phyloP scores from a whole-genome alignment of 176 grass and related monocot genomes.

The Stipa capillata region DNA sequence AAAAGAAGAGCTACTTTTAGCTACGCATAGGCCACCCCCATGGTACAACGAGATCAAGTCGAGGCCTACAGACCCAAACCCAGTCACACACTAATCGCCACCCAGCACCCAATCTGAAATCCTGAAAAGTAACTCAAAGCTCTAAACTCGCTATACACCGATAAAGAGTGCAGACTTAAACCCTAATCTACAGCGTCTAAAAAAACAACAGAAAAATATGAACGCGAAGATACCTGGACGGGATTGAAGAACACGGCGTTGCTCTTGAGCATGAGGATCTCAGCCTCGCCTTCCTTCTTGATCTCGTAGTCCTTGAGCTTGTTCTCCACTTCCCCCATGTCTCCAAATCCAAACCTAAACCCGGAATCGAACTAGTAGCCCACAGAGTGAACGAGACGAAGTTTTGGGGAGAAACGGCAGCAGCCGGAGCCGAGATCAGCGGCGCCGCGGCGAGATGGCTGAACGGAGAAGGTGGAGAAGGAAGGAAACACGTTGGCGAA shows the following conservation, averaged over 20 bases:
- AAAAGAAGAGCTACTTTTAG: neutral
- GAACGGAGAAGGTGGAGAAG: neutral
- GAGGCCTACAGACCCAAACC: neutral
- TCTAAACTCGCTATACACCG: neutral
- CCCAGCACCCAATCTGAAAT: neutral
- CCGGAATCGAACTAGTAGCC: neutral
- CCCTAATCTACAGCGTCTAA: neutral
- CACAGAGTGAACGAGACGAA: neutral
- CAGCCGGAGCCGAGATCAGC: neutral
- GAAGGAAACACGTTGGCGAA: neutral
- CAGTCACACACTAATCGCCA: neutral
- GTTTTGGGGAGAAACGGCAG: neutral
- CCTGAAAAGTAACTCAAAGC: neutral
- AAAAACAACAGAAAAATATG: neutral
- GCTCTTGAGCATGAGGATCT: slow-evolving; percentile 69
- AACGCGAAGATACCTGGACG: slow-evolving; percentile 48
- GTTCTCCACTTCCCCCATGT: slow-evolving; percentile 54
- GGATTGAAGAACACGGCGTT: slow-evolving; percentile 91
- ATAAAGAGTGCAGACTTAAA: slow-evolving; percentile 3
- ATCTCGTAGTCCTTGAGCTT: slow-evolving; percentile 63
- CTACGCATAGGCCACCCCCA: neutral
- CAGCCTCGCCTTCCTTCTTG: slow-evolving; percentile 79
- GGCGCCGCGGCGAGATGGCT: neutral
- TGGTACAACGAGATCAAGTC: neutral
- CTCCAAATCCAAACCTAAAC: slow-evolving; percentile 12